Conservation (phyloP, 495 filamentous ascomycete species). For the Trichoderma erinaceum region DNA sequence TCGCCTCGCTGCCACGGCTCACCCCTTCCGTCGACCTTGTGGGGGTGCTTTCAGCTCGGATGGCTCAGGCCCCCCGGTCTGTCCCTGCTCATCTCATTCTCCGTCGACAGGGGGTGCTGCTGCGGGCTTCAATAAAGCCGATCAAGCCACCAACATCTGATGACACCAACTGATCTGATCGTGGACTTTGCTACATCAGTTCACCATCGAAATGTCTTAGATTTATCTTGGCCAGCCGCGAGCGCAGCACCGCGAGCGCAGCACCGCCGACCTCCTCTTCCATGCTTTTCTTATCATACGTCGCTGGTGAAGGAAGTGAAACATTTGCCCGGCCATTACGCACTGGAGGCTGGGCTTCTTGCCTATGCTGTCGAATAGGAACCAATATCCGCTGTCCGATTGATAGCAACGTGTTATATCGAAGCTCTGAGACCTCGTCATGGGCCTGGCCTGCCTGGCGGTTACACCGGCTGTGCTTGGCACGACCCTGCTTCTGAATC, state of each 20-base stretch:
- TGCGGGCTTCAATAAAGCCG: not conserved
- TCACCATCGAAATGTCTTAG: constrained; percentile 9
- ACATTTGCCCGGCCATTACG: not conserved
- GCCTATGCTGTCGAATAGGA: not conserved
- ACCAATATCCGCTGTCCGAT: not conserved
- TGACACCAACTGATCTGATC: not conserved
- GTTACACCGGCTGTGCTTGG: not conserved
- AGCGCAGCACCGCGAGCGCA: not conserved
- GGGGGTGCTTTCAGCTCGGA: constrained; percentile 1
- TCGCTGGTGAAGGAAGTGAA: not conserved
- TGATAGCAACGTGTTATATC: not conserved
- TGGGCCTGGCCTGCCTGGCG: not conserved
- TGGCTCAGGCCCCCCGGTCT: not conserved
- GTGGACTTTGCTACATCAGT: not conserved
- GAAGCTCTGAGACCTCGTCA: not conserved
- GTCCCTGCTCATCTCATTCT: constrained; percentile 1
- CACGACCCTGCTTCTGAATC: not conserved
- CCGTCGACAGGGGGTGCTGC: not conserved
- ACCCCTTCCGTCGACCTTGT: not conserved
- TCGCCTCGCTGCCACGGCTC: not conserved
- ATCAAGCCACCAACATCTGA: constrained; percentile 7
- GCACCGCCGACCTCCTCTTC: not conserved
- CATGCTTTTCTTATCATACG: not conserved
- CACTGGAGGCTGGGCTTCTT: not conserved
- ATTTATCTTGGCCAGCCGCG: not conserved